Base-by-base conservation (phyloP, 1,139 yeast genomes). In the Schwanniomyces etchellsii region DNA sequence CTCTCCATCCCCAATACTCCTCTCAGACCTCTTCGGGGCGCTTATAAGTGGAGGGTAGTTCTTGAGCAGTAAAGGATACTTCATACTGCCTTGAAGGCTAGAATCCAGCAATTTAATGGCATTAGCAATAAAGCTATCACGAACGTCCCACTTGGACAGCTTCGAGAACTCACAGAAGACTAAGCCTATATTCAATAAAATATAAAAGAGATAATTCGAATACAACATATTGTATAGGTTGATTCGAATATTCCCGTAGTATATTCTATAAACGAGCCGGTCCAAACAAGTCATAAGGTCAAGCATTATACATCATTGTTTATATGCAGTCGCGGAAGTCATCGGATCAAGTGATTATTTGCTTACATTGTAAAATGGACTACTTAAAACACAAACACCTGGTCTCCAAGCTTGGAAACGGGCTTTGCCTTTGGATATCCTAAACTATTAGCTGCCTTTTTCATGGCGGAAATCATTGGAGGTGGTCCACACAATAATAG, bases 401-500 rank as follows among this genome's bases (percentile, higher is more conserved):
- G 95, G 61, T 93, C 97, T 35, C 88, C 95, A 50, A 85, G 73
- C 64, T 88, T 88, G 31, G 95, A 81, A 22, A 89, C 88, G 4
- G 96, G 93, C 60, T 78, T 82, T 35, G 96, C 89, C 73, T 86
- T 88, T 33, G 74, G 74, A 60, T 64, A 93, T 14, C 96, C 97
- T 45, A 89, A 70, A 14, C 68, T 64, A 30, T 70, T 72, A 23
- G 95, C 88, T 31, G 83, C 84, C 67, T 81, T 88, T 69, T 88
- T 89, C 70, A 88, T 57, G 44, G 95, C 82, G 45, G 83, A 70
- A 70, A 80, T 77, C 64, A 86, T 66, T 33, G 86, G 84, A 50
- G 93, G 91, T 34, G 96, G 95, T 45, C 96, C 98, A 68, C 97
- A 86, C 44, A 84, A 80, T 55, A 88, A 81, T 42, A 84, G 72